These are phyloP conservation scores for Eragrostis nindensis DNA, from an alignment of 176 grass and related monocot genomes.

Conservation along the genomic window DNA sequence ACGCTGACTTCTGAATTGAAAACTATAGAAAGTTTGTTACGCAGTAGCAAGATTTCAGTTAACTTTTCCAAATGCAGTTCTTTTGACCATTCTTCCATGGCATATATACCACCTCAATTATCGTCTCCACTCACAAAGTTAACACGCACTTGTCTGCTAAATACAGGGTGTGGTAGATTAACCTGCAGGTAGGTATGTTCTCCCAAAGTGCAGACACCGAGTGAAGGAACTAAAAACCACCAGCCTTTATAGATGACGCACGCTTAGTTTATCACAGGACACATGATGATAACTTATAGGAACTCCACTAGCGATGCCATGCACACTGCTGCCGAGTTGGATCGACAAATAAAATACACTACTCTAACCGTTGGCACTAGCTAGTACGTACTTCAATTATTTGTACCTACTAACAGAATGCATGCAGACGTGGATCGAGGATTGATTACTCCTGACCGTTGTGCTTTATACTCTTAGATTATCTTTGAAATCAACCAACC, in stretches of 20 bases:
- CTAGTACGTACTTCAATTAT: neutral
- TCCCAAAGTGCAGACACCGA: neutral
- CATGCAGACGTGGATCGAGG: neutral
- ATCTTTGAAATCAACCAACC: too few relatives aligned
- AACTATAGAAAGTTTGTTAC: neutral
- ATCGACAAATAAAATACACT: neutral
- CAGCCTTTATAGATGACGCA: neutral
- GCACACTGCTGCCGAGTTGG: neutral
- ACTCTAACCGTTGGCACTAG: neutral
- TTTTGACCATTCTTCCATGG: constrained; percentile 5
- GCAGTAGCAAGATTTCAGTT: neutral
- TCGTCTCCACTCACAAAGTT: constrained; percentile 19
- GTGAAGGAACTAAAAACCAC: neutral
- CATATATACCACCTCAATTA: neutral
- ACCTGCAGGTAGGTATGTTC: neutral
- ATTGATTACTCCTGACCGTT: neutral
- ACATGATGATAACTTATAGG: neutral
- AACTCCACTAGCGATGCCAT: neutral
- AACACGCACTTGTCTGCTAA: neutral
- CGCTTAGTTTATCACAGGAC: neutral
- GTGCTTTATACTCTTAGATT: neutral
- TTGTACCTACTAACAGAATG: too few relatives aligned
- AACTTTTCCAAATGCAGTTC: neutral
- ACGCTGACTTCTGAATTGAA: neutral
- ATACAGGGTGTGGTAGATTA: neutral